A percentile compares a stretch with the other conserved stretches of the same genome.
Evolutionary conservation across 345 rosid species (phyloP).

Genomic region (Atalantia buxifolia): DNA sequence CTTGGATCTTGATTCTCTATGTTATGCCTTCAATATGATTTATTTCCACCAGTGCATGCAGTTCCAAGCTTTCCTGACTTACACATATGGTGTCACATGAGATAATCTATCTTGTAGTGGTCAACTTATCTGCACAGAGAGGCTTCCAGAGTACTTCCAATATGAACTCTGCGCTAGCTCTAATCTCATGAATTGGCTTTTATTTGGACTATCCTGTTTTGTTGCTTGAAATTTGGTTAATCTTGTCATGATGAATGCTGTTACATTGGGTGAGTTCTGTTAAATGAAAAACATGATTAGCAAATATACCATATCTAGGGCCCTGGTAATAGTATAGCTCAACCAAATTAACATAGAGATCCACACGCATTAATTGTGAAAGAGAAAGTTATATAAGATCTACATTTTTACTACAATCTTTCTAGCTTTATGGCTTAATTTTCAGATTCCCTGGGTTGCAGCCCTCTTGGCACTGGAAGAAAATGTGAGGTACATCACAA

Average conservation of each 20-base stretch:
- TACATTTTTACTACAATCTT: slow-evolving; percentile 2
- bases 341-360: neutral
- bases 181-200: neutral
- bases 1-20: slow-evolving; percentile 48
- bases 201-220: neutral
- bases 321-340: too few species aligned
- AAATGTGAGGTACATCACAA: slow-evolving; percentile 36
- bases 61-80: neutral
- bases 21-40: slow-evolving; percentile 2
- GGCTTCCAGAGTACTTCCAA: neutral
- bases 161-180: neutral
- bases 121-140: neutral
- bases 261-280: neutral
- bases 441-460: slow-evolving; percentile 24
- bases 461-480: slow-evolving; percentile 20
- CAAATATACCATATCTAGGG: neutral
- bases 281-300: neutral
- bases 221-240: neutral
- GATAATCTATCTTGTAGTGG: neutral
- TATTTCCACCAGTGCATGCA: neutral
- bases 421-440: slow-evolving; percentile 8
- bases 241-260: neutral
- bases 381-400: neutral
- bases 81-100: neutral
- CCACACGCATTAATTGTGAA: neutral